Conservation (phyloP, 495 filamentous ascomycete genomes). For the Clohesyomyces aquaticus region DNA sequence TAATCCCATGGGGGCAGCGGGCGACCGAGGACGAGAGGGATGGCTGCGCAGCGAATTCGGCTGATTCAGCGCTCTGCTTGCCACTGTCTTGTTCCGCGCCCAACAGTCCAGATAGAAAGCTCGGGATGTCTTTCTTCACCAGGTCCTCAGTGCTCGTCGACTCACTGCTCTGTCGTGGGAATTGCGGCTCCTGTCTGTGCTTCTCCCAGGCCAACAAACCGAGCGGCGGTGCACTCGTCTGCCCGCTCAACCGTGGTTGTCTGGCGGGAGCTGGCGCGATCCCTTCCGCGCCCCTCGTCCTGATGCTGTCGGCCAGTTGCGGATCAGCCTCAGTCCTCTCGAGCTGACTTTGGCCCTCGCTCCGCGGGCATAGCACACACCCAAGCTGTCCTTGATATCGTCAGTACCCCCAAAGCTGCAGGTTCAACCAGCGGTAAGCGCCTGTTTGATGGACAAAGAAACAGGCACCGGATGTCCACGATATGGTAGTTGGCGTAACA, state of each 20-base stretch:
- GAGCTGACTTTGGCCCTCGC: background rate
- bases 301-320: background rate
- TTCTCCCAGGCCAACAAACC: background rate
- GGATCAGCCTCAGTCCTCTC: conserved; percentile 4
- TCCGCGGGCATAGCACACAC: conserved; percentile 8
- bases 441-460: conserved; percentile 15
- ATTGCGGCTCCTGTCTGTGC: background rate
- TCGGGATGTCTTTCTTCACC: no score
- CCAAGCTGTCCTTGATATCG: background rate
- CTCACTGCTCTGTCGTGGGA: background rate
- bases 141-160: conserved; percentile 7
- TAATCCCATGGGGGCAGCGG: background rate
- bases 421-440: conserved; percentile 12
- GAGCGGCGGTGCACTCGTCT: background rate
- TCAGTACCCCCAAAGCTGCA: background rate
- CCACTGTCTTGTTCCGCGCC: no score
- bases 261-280: conserved; percentile 32
- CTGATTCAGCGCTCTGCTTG: no score
- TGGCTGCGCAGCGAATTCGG: no score
- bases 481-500: no score
- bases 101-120: background rate
- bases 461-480: no score
- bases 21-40: background rate
- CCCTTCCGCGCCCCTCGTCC: background rate
- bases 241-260: conserved; percentile 15